Evolutionary conservation across 140 eudicot species (phyloP).

Genomic region (Cichorium intybus): DNA sequence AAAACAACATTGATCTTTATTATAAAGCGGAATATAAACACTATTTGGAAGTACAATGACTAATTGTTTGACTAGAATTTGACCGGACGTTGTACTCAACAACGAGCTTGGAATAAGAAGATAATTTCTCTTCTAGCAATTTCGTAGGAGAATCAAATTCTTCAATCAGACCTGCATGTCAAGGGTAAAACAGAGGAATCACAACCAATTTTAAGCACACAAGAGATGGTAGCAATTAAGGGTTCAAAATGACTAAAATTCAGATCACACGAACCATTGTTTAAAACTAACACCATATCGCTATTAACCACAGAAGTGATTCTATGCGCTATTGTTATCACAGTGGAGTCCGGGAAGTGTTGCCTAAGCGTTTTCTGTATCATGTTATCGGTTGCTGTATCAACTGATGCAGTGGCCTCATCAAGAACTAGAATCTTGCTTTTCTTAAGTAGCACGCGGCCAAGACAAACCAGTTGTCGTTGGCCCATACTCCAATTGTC

Average conservation of each 20-base stretch:
- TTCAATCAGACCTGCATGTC: conserved; percentile 59
- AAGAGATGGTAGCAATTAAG: background rate
- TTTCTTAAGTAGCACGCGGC: conserved; percentile 49
- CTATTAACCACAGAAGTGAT: conserved; percentile 78
- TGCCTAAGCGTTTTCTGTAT: conserved; percentile 64
- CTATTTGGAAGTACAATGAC: background rate
- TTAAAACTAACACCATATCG: conserved; percentile 64
- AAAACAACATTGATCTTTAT: background rate
- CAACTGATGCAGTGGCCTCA: conserved; percentile 75
- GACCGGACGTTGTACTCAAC: conserved; percentile 74
- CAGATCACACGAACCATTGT: conserved; percentile 42
- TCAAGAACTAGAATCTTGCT: conserved; percentile 51
- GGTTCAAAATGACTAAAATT: conserved; percentile 15
- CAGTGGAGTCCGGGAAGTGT: conserved; percentile 68
- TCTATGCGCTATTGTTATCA: conserved; percentile 70
- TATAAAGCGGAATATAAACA: background rate
- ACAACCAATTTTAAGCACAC: background rate
- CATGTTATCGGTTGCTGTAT: conserved; percentile 57
- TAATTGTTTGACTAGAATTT: conserved; percentile 34
- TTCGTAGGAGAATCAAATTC: conserved; percentile 76
- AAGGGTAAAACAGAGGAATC: background rate
- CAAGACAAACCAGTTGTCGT: conserved; percentile 55
- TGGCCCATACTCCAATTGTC: conserved; percentile 71
- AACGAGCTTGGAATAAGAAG: conserved; percentile 72
- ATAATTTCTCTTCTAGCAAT: conserved; percentile 56